These are phyloP conservation scores for Quercus lobata DNA, from an alignment of 331 rosid species.

Conservation along the genomic window DNA sequence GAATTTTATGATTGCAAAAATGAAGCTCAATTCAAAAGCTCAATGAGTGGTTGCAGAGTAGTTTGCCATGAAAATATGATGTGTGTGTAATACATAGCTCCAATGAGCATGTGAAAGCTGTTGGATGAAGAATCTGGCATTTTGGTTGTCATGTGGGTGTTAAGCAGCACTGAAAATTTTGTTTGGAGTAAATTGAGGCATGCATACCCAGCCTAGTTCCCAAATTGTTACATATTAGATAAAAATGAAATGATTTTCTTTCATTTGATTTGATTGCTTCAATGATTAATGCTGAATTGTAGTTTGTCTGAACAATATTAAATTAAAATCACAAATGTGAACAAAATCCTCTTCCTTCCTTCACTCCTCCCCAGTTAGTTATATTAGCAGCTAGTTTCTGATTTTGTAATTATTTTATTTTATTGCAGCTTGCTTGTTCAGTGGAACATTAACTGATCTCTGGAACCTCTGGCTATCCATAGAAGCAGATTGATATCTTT, in stretches of 20 bases:
- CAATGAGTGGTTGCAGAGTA: neutral
- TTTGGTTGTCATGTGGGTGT: neutral
- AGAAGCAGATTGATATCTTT: neutral
- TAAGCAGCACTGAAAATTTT: neutral
- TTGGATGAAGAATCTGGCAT: neutral
- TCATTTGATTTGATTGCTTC: neutral
- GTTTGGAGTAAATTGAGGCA: neutral
- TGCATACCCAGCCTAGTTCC: neutral
- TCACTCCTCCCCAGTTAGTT: too few species aligned
- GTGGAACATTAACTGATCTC: constrained; percentile 13
- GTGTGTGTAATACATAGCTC: neutral
- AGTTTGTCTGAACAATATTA: too few species aligned
- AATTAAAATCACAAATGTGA: too few species aligned
- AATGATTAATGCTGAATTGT: neutral
- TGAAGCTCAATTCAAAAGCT: neutral
- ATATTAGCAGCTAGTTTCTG: neutral
- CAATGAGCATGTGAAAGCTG: neutral
- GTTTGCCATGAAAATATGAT: neutral
- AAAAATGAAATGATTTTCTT: neutral
- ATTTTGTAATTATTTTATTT: neutral
- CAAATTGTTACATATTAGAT: neutral
- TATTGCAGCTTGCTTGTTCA: constrained; percentile 27
- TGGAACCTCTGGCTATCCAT: neutral
- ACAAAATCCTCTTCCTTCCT: too few species aligned
- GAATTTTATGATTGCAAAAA: neutral